Percentiles rank a stretch among this genome's conserved stretches.
Conservation (phyloP, 2,329 filamentous ascomycete genomes). For the Aureobasidium sp. region DNA sequence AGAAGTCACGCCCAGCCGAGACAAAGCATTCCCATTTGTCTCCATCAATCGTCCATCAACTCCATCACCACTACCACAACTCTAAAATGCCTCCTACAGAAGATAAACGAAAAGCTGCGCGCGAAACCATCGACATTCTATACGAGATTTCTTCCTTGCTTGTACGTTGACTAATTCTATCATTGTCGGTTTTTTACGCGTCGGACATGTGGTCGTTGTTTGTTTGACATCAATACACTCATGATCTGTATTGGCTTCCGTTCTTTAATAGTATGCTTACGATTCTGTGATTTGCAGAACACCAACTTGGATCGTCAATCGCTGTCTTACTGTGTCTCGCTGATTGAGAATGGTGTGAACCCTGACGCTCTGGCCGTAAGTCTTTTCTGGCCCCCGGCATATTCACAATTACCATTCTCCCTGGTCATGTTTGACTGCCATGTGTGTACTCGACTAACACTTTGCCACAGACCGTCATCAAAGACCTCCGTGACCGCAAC, state of each 20-base stretch:
- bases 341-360: constrained; percentile 96
- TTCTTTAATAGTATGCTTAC: background rate
- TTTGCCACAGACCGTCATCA: constrained; percentile 36
- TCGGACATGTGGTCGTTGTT: background rate
- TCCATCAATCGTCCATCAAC: background rate
- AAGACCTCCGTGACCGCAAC: constrained; percentile 29
- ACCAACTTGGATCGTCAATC: constrained; percentile 86
- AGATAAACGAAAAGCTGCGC: constrained; percentile 63
- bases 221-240: background rate
- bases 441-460: background rate
- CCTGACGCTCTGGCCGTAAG: constrained; percentile 88
- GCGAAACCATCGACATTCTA: constrained; percentile 69
- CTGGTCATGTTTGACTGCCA: no score
- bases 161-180: constrained; percentile 40
- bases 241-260: background rate
- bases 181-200: background rate
- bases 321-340: constrained; percentile 86
- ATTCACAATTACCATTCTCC: no score
- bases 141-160: constrained; percentile 77
- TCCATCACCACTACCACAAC: background rate
- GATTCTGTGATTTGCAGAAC: constrained; percentile 52
- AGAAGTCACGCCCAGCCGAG: background rate
- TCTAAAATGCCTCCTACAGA: constrained; percentile 27
- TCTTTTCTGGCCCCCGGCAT: no score
- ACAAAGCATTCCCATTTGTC: background rate